Conservation (phyloP, 306 rosid genomes). For the Gastrolobium villosum region DNA sequence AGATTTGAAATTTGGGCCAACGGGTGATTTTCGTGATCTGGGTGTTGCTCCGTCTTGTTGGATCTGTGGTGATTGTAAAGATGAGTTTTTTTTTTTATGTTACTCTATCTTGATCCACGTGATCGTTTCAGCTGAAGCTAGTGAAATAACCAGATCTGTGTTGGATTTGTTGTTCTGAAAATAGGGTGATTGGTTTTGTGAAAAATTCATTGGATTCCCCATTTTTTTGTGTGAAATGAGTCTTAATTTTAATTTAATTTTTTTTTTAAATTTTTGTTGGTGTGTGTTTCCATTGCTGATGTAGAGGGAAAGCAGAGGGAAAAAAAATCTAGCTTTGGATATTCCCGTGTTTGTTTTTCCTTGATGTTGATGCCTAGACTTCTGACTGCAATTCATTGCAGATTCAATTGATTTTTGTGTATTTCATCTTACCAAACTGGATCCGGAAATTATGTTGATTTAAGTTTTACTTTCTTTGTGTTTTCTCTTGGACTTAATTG, state of each 20-base stretch:
- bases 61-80: constrained; percentile 51
- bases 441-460: constrained; percentile 25
- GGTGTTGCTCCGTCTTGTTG: constrained; percentile 36
- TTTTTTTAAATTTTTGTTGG: neutral
- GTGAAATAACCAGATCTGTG: constrained; percentile 52
- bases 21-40: constrained; percentile 44
- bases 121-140: constrained; percentile 34
- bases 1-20: constrained; percentile 16
- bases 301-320: neutral
- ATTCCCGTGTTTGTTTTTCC: constrained; percentile 15
- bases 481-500: neutral
- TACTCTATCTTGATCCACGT: constrained; percentile 47
- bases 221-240: constrained; percentile 27
- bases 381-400: constrained; percentile 10
- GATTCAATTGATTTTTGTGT: constrained; percentile 4
- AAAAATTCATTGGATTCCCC: constrained; percentile 41
- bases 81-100: neutral
- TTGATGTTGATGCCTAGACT: neutral
- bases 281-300: constrained; percentile 16
- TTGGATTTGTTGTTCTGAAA: constrained; percentile 37
- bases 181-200: constrained; percentile 8
- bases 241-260: neutral
- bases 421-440: neutral
- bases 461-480: neutral
- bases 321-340: neutral